Conservation (phyloP, 2,329 filamentous ascomycete genomes). For the Huntiella decipiens region DNA sequence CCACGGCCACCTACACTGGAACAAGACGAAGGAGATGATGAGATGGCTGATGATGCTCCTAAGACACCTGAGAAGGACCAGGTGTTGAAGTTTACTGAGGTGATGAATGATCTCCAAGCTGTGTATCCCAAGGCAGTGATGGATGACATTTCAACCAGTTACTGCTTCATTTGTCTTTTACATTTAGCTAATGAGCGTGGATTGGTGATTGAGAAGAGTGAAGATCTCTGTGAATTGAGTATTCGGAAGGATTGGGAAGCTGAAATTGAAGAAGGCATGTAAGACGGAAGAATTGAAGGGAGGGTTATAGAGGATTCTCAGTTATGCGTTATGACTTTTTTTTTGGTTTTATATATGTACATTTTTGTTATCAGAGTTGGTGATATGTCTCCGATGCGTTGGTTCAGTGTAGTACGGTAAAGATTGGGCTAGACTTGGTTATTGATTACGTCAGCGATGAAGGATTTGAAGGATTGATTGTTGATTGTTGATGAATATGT, state of each 20-base stretch:
- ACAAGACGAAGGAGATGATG: conserved; percentile 4
- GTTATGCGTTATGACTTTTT: not conserved
- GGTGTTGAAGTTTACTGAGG: conserved; percentile 63
- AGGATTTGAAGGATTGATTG: too few relatives aligned
- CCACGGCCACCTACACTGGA: not conserved
- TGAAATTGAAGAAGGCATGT: conserved; percentile 29
- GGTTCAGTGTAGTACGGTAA: too few relatives aligned
- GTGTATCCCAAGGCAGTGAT: conserved; percentile 76
- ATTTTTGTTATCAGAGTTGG: too few relatives aligned
- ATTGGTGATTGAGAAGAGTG: conserved; percentile 49
- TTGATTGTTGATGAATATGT: too few relatives aligned
- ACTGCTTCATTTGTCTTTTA: conserved; percentile 81
- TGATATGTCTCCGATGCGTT: too few relatives aligned
- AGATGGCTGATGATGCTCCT: conserved; percentile 15
- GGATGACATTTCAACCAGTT: conserved; percentile 85
- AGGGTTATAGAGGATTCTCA: not conserved
- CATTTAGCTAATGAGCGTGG: conserved; percentile 91
- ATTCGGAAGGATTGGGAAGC: conserved; percentile 45
- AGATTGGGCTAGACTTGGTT: too few relatives aligned
- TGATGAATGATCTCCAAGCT: conserved; percentile 73
- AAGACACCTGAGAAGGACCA: conserved; percentile 20
- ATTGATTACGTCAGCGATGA: too few relatives aligned
- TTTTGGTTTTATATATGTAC: not conserved
- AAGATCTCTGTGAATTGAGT: conserved; percentile 37
- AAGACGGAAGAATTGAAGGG: conserved; percentile 37